Conservation (phyloP, 108 stramenopile genomes). For the Stephanodiscus triporus region DNA sequence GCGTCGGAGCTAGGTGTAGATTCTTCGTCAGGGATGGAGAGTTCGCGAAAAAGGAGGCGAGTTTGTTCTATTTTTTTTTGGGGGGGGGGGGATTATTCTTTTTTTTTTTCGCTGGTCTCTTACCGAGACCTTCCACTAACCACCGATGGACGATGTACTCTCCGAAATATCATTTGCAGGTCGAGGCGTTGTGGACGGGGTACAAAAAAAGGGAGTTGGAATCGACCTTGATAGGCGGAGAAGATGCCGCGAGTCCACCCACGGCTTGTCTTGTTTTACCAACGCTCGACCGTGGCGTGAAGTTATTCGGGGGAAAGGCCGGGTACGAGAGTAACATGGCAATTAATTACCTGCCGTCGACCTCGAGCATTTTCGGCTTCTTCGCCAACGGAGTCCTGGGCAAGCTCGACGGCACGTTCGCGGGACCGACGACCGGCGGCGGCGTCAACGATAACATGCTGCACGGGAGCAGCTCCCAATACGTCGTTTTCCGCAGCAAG, state of each 20-base stretch:
- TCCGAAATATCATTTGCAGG: too few relatives aligned
- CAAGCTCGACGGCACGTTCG: conserved; percentile 49
- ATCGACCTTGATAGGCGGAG: conserved; percentile 34
- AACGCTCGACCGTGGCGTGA: conserved; percentile 79
- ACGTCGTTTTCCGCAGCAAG: conserved; percentile 76
- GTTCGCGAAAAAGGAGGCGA: conserved; percentile 82
- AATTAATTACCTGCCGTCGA: conserved; percentile 56
- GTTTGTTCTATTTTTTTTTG: background rate
- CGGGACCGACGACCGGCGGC: conserved; percentile 2
- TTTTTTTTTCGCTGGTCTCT: too few relatives aligned
- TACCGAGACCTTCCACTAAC: too few relatives aligned
- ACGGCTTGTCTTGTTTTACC: conserved; percentile 78
- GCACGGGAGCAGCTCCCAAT: conserved; percentile 73
- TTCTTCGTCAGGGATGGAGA: conserved; percentile 86
- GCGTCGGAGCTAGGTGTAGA: conserved; percentile 72
- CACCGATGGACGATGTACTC: too few relatives aligned
- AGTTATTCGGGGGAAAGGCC: conserved; percentile 78
- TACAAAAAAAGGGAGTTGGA: conserved; percentile 74
- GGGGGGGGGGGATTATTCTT: too few relatives aligned
- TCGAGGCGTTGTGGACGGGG: conserved; percentile 84
- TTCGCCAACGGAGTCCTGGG: conserved; percentile 83
- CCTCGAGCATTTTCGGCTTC: conserved; percentile 72
- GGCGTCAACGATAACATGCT: conserved; percentile 47
- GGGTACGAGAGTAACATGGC: conserved; percentile 73
- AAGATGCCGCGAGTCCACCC: conserved; percentile 39